Evolutionary conservation across 345 rosid species (phyloP), one percentile per base, ranked within the genome.

Genomic region (Cardamine chenopodiifolia): DNA sequence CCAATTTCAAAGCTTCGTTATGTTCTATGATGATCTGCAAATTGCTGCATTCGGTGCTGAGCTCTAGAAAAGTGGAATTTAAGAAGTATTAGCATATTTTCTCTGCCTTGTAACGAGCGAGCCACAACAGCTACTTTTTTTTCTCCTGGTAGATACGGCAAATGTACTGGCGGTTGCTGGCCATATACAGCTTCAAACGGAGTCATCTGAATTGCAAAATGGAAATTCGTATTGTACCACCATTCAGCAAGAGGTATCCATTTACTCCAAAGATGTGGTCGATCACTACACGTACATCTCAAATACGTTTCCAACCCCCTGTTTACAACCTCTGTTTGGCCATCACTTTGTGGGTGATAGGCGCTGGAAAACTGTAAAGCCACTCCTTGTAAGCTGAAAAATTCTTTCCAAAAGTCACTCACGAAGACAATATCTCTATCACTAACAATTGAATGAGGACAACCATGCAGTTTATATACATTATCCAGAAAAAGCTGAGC

Each of bases 171-270:
- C 0, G 76, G 76, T 0, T 26, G 19, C 0, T 9, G 32, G 0
- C 70, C 70, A 14, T 50, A 73, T 0, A 63, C 63, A 0, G 13
- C 45, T 1, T 73, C 63, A n/a, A 12, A 63, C 0, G 53, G 55
- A 0, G 44, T 34, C 1, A 40, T 11, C 0, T 48, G 19, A 0
- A 7, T 25, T 0, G 52, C 0, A 0, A 32, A 10, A 0, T 73
- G 54, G 1, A 1, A 23, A 1, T 19, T 10, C 0, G 71, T 48
- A 1, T 66, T 66, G 6, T 66, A 66, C 49, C 49, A 61, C 1
- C 1, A 39, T 0, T 39, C 44, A 0, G 15, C 44, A 1, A 39
- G 4, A 0, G 15, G 15, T 0, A 39, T 0, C 14, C 44, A 39
- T 0, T 12, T 39, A 3, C 44, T 39, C 44, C 44, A 39, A 0